phyloP scores from a whole-genome alignment of 2,329 filamentous ascomycete genomes.

The Penicillium sp. region DNA sequence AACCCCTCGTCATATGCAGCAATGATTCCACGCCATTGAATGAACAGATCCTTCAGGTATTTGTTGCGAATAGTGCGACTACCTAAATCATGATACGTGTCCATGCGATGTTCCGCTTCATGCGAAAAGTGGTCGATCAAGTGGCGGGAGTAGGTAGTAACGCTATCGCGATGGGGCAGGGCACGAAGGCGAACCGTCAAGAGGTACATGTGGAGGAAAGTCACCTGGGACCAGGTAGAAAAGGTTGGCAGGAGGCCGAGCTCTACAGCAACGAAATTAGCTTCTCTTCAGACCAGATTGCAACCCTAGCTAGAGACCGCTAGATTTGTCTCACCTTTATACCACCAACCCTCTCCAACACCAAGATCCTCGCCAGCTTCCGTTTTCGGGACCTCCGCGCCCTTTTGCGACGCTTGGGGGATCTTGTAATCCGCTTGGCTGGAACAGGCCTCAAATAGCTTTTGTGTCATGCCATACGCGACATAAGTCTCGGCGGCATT shows the following conservation, averaged over 20 bases:
- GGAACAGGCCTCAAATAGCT: slow-evolving; percentile 73
- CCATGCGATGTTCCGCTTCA: slow-evolving; percentile 68
- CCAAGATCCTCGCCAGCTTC: slow-evolving; percentile 81
- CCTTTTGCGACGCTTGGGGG: slow-evolving; percentile 63
- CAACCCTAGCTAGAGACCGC: not conserved
- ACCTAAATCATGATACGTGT: slow-evolving; percentile 48
- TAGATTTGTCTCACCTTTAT: slow-evolving; percentile 60
- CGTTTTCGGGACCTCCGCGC: slow-evolving; percentile 66
- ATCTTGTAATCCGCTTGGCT: slow-evolving; percentile 74
- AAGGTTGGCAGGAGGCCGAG: slow-evolving; percentile 82
- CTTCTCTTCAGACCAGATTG: not conserved
- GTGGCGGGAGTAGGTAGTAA: slow-evolving; percentile 80
- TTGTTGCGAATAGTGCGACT: slow-evolving; percentile 56
- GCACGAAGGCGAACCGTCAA: slow-evolving; percentile 78
- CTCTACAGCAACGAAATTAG: slow-evolving; percentile 48
- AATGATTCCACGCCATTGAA: slow-evolving; percentile 86
- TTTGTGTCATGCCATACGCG: slow-evolving; percentile 75
- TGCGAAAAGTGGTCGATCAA: slow-evolving; percentile 85
- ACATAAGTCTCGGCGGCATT: slow-evolving; percentile 65
- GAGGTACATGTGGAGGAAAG: slow-evolving; percentile 94
- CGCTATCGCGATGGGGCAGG: slow-evolving; percentile 63
- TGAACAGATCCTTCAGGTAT: slow-evolving; percentile 80
- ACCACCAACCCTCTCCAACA: slow-evolving; percentile 73
- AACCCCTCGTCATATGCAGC: slow-evolving; percentile 59
- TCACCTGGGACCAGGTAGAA: slow-evolving; percentile 92